Percentiles rank a stretch among this genome's conserved stretches.
Conservation (phyloP, 2,329 filamentous ascomycete species). For the Cryphonectria carpinicola region DNA sequence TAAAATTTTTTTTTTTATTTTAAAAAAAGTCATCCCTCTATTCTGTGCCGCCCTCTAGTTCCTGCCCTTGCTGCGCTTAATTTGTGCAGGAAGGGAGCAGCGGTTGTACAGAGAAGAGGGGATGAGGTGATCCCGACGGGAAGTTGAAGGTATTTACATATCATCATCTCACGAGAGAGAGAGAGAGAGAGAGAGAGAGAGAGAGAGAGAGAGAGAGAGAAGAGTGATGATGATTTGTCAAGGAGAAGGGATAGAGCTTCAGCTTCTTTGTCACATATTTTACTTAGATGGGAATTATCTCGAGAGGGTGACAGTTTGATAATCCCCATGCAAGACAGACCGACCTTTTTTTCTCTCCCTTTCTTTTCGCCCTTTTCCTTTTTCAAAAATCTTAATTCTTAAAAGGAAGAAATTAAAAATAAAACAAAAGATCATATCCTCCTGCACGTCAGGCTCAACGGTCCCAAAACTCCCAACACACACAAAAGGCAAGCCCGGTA, state of each 20-base stretch:
- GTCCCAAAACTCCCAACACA: neutral
- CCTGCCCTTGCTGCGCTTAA: neutral
- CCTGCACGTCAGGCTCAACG: neutral
- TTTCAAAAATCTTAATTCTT: too few relatives aligned
- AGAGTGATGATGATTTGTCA: neutral
- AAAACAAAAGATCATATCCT: neutral
- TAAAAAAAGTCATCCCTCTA: too few relatives aligned
- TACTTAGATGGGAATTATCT: too few relatives aligned
- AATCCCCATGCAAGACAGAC: too few relatives aligned
- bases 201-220: neutral
- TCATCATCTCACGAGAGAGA: neutral
- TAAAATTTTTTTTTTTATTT: too few relatives aligned
- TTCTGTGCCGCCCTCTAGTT: neutral
- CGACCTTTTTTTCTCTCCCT: too few relatives aligned
- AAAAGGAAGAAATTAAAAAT: neutral
- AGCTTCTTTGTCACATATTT: too few relatives aligned
- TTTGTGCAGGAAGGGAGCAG: neutral
- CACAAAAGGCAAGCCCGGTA: neutral
- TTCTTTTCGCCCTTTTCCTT: too few relatives aligned
- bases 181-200: neutral
- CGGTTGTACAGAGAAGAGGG: neutral
- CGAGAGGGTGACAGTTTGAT: too few relatives aligned
- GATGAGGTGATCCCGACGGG: neutral
- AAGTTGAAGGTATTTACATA: neutral
- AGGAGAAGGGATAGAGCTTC: neutral